Base-by-base conservation (phyloP, 1,139 yeast species). In the Candida glucosophila region DNA sequence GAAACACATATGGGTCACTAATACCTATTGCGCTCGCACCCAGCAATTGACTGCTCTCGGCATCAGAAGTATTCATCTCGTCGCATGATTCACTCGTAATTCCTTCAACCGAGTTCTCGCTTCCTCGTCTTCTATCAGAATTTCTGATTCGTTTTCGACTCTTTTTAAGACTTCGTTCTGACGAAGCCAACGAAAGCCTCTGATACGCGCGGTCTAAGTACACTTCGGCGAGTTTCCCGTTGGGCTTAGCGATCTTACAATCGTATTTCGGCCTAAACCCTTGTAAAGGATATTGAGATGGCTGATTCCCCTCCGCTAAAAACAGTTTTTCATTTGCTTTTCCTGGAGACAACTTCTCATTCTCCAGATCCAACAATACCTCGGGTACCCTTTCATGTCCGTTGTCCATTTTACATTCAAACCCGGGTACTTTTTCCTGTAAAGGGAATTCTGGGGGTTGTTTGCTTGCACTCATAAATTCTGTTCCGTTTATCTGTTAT, bases 31-130 rank as follows among this genome's bases (percentile, higher is more conserved):
- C 31, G 22, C 40, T 31, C 10, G 30, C 36, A 9, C 32, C 44
- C 8, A 55, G 47, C 6, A 44, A 33, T 29, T 46, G 52, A 26
- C 52, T 40, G n/a, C n/a, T 40, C 20, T 62, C 67, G 9, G 53
- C 46, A 34, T 59, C 67, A 5, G 64, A 52, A 15, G 54, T 41
- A 16, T 44, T 32, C 58, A 59, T 50, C 17, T 61, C 67, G 24
- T 62, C 67, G 23, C 52, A 47, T 2, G 55, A 44, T n/a, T 49
- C 56, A 17, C 44, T 30, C 19, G 45, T 38, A 4, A 42, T 44
- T 10, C 39, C 33, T 10, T 41, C 48, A 15, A 29, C 28, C n/a
- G 13, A 23, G 7, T 32, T 39, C 14, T 37, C 41, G 12, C 22
- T 29, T 12, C 17, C 17, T 4, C 22, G 28, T 5, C 23, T 23